Evolutionary conservation across 768 basidiomycete species (phyloP).

Genomic region (Xerocomellus dryophilus): DNA sequence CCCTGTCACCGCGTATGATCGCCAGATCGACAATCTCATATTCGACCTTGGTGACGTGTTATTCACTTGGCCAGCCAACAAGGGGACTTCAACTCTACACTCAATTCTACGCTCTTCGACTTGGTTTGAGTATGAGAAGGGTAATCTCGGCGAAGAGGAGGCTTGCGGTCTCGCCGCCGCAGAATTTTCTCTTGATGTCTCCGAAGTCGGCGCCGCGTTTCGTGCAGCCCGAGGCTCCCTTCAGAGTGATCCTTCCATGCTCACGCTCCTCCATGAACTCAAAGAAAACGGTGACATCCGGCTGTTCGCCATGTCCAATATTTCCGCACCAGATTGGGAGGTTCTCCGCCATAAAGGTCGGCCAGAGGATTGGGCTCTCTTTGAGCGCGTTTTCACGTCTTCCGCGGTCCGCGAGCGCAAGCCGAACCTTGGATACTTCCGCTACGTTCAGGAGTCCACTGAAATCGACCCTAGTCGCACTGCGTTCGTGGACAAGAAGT

Average conservation of each 20-base stretch:
- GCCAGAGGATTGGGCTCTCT: too few relatives aligned
- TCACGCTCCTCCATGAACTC: constrained; percentile 16
- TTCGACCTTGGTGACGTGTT: constrained; percentile 23
- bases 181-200: constrained; percentile 18
- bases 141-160: constrained; percentile 14
- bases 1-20: not conserved
- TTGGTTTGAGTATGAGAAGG: constrained; percentile 26
- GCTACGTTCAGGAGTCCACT: constrained; percentile 13
- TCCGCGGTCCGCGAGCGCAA: constrained; percentile 16
- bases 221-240: constrained; percentile 5
- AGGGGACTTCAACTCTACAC: constrained; percentile 9
- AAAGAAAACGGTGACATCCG: not conserved
- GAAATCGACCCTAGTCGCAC: constrained; percentile 19
- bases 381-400: constrained; percentile 20
- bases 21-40: constrained; percentile 21
- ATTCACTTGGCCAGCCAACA: constrained; percentile 22
- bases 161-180: constrained; percentile 1
- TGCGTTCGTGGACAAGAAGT: constrained; percentile 23
- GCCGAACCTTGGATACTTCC: constrained; percentile 20
- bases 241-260: constrained; percentile 12
- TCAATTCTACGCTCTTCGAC: constrained; percentile 15
- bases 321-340: too few relatives aligned
- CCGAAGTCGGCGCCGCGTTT: constrained; percentile 11
- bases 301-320: not conserved
- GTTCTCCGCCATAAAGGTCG: too few relatives aligned